Base-by-base conservation (phyloP, 2,329 filamentous ascomycete species). In the Sclerotinia subarctica region DNA sequence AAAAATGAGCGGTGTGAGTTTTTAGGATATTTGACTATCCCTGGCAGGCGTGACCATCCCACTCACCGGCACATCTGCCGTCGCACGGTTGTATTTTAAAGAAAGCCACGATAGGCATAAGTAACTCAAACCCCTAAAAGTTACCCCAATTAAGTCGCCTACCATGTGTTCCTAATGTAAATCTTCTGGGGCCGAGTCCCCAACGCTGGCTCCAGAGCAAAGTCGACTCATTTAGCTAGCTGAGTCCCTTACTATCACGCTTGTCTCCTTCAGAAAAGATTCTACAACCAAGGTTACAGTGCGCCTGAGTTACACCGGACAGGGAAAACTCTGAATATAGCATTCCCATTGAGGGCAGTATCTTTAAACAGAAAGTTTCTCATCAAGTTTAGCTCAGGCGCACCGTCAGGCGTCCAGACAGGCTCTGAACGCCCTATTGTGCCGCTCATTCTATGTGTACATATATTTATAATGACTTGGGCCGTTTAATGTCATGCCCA, bases 131-230 rank as follows among this genome's bases (percentile, higher is more conserved):
- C 53, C 29, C 52, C 38, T 42, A 2, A 42, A 42, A 42, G 38
- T 42, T 42, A 42, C 38, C 15, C 5, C n/a, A 32, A 32, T 38
- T 56, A 56, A 32, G 19, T 38, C 10, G 46, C 42, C 29, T 5
- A 21, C 52, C 7, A 67, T 64, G 19, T 42, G 10, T 32, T 53
- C 60, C 24, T 26, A 4, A 5, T 29, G 38, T 60, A n/a, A 72
- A 70, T 71, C 79, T 79, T 82, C 80, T 81, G 82, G 79, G 82
- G 82, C 82, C 83, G 75, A 85, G 82, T 84, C 82, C 82, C 79
- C 82, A 82, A 82, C 75, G 82, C 82, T 85, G 82, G 83, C 83
- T 84, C 80, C 82, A 81, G 82, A 82, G 83, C 82, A 83, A 83
- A 83, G 81, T 83, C 75, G 70, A 67, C 67, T 68, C 67, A 60